Evolutionary conservation across 169 alveolate genomes (phyloP).

Genomic region (Eimeria brunetti): DNA sequence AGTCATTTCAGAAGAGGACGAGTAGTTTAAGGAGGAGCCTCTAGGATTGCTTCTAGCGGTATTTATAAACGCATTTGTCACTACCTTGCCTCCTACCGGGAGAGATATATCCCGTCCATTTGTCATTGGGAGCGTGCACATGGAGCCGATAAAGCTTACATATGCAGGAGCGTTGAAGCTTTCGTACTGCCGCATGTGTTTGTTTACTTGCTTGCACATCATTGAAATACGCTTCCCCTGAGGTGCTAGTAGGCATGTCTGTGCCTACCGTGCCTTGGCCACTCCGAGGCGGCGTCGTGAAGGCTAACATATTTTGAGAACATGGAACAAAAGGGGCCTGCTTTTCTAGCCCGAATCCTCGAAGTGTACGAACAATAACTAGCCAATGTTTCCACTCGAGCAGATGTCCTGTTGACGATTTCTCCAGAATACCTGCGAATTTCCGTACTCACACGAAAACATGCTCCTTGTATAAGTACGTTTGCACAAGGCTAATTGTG

Average conservation of each 20-base stretch:
- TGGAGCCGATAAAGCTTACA: neutral
- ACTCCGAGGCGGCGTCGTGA: neutral
- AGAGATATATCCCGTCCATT: neutral
- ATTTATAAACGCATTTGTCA: neutral
- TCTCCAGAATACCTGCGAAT: constrained; percentile 53
- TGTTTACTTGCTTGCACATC: neutral
- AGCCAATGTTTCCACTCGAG: neutral
- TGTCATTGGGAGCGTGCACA: neutral
- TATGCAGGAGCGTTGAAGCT: neutral
- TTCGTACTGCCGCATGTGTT: neutral
- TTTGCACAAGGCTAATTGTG: neutral
- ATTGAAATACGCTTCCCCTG: neutral
- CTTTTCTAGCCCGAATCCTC: neutral
- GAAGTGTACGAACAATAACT: neutral
- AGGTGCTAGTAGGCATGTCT: neutral
- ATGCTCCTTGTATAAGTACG: neutral
- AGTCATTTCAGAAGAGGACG: constrained; percentile 34
- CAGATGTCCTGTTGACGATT: neutral
- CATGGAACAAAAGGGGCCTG: neutral
- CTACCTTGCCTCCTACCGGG: neutral
- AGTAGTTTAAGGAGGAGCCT: constrained; percentile 13
- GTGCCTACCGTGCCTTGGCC: neutral
- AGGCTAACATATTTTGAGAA: neutral
- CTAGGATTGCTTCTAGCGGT: neutral
- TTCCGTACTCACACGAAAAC: neutral